Evolutionary conservation across 2,329 filamentous ascomycete genomes (phyloP).

Genomic region (Colletotrichum musae): DNA sequence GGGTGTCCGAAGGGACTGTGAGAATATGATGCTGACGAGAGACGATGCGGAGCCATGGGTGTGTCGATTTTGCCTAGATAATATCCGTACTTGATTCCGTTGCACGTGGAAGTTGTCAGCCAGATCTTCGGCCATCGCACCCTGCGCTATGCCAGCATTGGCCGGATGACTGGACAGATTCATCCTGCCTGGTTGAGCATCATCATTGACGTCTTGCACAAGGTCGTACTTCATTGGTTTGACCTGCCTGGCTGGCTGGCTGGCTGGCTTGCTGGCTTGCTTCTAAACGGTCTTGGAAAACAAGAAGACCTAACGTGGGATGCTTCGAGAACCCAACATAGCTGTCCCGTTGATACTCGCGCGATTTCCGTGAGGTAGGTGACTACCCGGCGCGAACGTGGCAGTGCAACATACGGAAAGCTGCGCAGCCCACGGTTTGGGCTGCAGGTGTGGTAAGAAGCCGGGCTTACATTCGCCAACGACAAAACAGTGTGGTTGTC

Average conservation of each 20-base stretch:
- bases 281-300: too few relatives aligned
- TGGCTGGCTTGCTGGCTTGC: too few relatives aligned
- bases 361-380: not conserved
- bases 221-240: too few relatives aligned
- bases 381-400: conserved; percentile 16
- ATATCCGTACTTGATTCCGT: not conserved
- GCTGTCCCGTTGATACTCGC: not conserved
- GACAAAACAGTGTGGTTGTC: conserved; percentile 7
- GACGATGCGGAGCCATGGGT: not conserved
- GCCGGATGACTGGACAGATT: too few relatives aligned
- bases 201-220: too few relatives aligned
- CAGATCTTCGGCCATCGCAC: not conserved
- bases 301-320: too few relatives aligned
- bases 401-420: conserved; percentile 1
- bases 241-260: too few relatives aligned
- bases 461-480: not conserved
- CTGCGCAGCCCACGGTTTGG: not conserved
- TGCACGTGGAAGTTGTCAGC: not conserved
- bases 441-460: not conserved
- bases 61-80: not conserved
- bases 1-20: conserved; percentile 2
- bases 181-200: too few relatives aligned
- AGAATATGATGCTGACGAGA: conserved; percentile 25
- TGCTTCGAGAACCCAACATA: not conserved
- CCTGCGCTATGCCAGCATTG: too few relatives aligned